Percentiles rank a stretch among this genome's conserved stretches.
Conservation (phyloP, 202 grass and related monocot species). For the Setaria italica region DNA sequence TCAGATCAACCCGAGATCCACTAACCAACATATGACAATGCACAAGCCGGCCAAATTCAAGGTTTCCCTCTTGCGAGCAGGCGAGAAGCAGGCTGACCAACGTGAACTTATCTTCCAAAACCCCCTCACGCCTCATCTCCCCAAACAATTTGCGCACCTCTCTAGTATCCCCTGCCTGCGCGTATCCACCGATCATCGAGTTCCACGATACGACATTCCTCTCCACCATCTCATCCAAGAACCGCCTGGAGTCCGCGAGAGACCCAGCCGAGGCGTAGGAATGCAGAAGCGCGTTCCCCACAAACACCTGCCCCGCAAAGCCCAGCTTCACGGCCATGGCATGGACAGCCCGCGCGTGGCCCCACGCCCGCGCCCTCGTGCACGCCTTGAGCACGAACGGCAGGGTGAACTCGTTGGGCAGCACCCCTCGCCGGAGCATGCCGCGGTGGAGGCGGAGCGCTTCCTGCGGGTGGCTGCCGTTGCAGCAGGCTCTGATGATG, state of each 20-base stretch:
- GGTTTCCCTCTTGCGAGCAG: slow-evolving; percentile 37
- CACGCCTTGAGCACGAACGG: slow-evolving; percentile 61
- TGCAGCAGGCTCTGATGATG: slow-evolving; percentile 46
- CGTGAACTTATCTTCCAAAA: slow-evolving; percentile 48
- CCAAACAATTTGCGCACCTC: slow-evolving; percentile 37
- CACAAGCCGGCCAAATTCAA: slow-evolving; percentile 45
- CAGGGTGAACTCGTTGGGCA: slow-evolving; percentile 61
- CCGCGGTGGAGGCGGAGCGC: slow-evolving; percentile 34
- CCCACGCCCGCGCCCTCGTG: neutral
- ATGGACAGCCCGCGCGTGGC: slow-evolving; percentile 25
- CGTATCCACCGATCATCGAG: slow-evolving; percentile 57
- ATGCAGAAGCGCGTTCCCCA: slow-evolving; percentile 51
- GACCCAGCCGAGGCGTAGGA: slow-evolving; percentile 22
- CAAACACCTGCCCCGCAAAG: slow-evolving; percentile 45
- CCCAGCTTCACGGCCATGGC: slow-evolving; percentile 49
- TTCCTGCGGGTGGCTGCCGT: slow-evolving; percentile 31
- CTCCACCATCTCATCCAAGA: slow-evolving; percentile 55
- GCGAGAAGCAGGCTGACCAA: slow-evolving; percentile 43
- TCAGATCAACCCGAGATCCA: slow-evolving; percentile 44
- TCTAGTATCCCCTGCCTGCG: slow-evolving; percentile 10
- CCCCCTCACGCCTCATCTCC: slow-evolving; percentile 31
- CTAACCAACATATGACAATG: slow-evolving; percentile 47
- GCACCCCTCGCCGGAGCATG: slow-evolving; percentile 43
- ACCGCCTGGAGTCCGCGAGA: slow-evolving; percentile 21
- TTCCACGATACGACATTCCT: slow-evolving; percentile 62